A percentile compares a stretch with the other conserved stretches of the same genome.
These are phyloP conservation scores for Penicillium nordicum DNA, from an alignment of 2,329 filamentous ascomycete genomes.

Conservation along the genomic window DNA sequence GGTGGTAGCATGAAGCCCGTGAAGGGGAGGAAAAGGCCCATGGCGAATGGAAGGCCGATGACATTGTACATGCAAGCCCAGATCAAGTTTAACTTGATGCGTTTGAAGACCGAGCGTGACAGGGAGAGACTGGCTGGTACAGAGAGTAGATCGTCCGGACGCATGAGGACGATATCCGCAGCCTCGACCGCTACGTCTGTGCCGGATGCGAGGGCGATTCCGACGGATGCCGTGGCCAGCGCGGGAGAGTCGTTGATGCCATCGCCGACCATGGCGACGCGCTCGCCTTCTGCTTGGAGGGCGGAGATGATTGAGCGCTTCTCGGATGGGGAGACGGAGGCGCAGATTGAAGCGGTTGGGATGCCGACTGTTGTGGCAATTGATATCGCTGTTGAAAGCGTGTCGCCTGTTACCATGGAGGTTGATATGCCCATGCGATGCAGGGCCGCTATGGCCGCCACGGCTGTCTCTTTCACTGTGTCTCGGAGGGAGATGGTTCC, in stretches of 20 bases:
- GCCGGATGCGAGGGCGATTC: conserved; percentile 86
- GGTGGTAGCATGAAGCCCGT: conserved; percentile 79
- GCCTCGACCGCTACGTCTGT: conserved; percentile 98
- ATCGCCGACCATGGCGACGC: conserved; percentile 95
- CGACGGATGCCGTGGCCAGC: conserved; percentile 85
- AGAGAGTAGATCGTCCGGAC: conserved; percentile 82
- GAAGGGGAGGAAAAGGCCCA: conserved; percentile 91
- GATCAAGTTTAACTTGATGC: conserved; percentile 88
- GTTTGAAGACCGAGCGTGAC: conserved; percentile 76
- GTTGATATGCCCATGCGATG: conserved; percentile 80
- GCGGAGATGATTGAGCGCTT: conserved; percentile 81
- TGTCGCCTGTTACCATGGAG: conserved; percentile 92
- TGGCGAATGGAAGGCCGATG: conserved; percentile 88
- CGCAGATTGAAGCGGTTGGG: conserved; percentile 68
- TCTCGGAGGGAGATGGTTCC: conserved; percentile 83
- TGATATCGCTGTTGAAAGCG: conserved; percentile 74
- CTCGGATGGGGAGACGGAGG: conserved; percentile 84
- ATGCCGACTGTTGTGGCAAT: conserved; percentile 85
- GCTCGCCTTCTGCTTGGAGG: conserved; percentile 69
- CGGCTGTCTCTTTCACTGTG: conserved; percentile 83
- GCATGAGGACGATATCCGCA: conserved; percentile 93
- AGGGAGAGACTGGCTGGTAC: conserved; percentile 85
- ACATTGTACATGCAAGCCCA: conserved; percentile 95
- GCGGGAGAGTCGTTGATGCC: conserved; percentile 98
- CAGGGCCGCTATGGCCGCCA: conserved; percentile 75